These are phyloP conservation scores for Rhynchosporium secalis DNA, from an alignment of 2,329 filamentous ascomycete genomes.

Conservation along the genomic window DNA sequence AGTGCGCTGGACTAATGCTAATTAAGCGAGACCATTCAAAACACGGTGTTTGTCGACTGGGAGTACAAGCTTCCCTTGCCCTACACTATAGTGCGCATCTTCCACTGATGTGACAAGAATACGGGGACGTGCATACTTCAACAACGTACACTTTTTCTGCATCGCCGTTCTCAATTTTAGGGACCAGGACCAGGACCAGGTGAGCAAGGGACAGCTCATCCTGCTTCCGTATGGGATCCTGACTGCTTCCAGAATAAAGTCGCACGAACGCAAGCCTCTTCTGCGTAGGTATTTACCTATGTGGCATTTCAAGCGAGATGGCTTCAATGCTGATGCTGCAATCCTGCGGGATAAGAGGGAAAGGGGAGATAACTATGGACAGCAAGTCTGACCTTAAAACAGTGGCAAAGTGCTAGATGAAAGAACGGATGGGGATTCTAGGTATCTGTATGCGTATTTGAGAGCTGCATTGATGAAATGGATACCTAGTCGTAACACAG, in stretches of 20 bases:
- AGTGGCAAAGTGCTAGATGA: too few species aligned
- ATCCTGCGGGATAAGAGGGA: background rate
- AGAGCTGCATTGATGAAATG: background rate
- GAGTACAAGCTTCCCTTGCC: background rate
- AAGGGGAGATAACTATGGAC: background rate
- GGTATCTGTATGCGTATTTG: too few species aligned
- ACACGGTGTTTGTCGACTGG: background rate
- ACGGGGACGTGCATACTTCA: conserved; percentile 15
- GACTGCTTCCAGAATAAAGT: conserved; percentile 2
- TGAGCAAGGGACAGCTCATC: conserved; percentile 1
- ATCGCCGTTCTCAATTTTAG: background rate
- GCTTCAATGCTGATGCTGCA: conserved; percentile 1
- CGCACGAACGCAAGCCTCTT: background rate
- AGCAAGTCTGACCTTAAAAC: too few species aligned
- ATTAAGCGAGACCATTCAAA: background rate
- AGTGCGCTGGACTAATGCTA: background rate
- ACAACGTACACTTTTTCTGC: conserved; percentile 1
- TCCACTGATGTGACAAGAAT: conserved; percentile 2
- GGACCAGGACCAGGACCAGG: background rate
- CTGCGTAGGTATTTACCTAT: background rate
- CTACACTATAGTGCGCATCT: background rate
- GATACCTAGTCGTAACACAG: background rate
- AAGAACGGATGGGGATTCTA: too few species aligned
- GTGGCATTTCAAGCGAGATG: background rate
- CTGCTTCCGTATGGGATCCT: conserved; percentile 16